Percentiles rank a stretch among this genome's conserved stretches.
Conservation (phyloP, 768 basidiomycete species). For the Tricholoma furcatifolium region DNA sequence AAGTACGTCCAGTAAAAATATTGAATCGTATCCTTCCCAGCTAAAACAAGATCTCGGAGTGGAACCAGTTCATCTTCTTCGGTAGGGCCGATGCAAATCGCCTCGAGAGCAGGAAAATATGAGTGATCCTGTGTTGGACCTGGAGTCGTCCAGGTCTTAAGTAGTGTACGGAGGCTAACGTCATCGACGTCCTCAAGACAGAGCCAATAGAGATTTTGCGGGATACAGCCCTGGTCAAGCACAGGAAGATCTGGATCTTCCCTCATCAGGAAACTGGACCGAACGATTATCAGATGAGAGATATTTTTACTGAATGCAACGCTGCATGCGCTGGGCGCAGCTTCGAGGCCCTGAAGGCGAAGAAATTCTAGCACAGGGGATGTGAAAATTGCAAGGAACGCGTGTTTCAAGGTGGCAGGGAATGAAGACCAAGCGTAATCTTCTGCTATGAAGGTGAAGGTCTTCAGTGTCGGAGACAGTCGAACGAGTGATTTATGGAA, state of each 20-base stretch:
- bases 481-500: constrained; percentile 8
- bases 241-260: constrained; percentile 4
- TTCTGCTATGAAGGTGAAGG: constrained; percentile 10
- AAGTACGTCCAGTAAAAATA: constrained; percentile 13
- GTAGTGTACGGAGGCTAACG: constrained; percentile 2
- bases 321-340: constrained; percentile 4
- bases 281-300: constrained; percentile 1
- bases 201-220: constrained; percentile 2
- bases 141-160: background rate
- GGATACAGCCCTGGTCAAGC: background rate
- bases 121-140: background rate
- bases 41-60: background rate
- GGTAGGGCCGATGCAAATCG: constrained; percentile 1
- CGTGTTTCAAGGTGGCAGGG: constrained; percentile 3
- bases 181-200: constrained; percentile 6
- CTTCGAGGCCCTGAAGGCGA: constrained; percentile 3
- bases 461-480: constrained; percentile 1
- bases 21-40: constrained; percentile 5
- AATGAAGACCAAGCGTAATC: constrained; percentile 3
- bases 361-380: constrained; percentile 1
- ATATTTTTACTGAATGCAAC: constrained; percentile 3
- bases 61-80: constrained; percentile 1
- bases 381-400: constrained; percentile 4
- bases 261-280: background rate
- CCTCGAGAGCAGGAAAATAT: constrained; percentile 1